Conservation (phyloP, 2,329 filamentous ascomycete species). For the Zalaria obscura region DNA sequence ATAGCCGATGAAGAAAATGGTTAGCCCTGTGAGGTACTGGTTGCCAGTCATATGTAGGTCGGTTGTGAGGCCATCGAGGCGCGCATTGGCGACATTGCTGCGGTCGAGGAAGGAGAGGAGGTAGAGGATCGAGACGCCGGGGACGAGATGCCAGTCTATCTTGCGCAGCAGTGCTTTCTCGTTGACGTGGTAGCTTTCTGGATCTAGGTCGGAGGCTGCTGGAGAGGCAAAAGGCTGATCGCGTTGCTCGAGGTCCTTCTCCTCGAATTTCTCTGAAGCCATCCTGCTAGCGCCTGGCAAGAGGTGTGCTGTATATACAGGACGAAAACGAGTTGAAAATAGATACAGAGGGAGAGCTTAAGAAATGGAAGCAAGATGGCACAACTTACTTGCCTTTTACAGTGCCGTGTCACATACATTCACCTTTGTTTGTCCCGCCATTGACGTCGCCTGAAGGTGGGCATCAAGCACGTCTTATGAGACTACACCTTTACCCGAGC, state of each 20-base stretch:
- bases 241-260: neutral
- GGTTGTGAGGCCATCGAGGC: constrained; percentile 21
- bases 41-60: constrained; percentile 33
- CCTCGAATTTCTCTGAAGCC: neutral
- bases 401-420: neutral
- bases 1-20: constrained; percentile 47
- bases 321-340: neutral
- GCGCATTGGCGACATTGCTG: constrained; percentile 30
- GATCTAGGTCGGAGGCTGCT: constrained; percentile 10
- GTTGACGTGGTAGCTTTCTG: constrained; percentile 30
- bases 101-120: constrained; percentile 23
- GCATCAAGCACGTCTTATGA: neutral
- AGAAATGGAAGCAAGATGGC: neutral
- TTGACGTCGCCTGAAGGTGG: neutral
- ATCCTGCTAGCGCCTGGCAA: neutral
- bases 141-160: constrained; percentile 29
- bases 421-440: neutral
- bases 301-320: neutral
- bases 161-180: constrained; percentile 46
- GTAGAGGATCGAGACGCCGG: constrained; percentile 28
- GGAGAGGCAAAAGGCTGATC: neutral
- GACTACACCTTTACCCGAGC: neutral
- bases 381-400: neutral
- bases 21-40: constrained; percentile 51
- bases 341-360: neutral